Evolutionary conservation across 371 early-diverging fungal species (phyloP), one percentile per base, ranked within the genome.

Genomic region (Quaeritorhiza haematococci): DNA sequence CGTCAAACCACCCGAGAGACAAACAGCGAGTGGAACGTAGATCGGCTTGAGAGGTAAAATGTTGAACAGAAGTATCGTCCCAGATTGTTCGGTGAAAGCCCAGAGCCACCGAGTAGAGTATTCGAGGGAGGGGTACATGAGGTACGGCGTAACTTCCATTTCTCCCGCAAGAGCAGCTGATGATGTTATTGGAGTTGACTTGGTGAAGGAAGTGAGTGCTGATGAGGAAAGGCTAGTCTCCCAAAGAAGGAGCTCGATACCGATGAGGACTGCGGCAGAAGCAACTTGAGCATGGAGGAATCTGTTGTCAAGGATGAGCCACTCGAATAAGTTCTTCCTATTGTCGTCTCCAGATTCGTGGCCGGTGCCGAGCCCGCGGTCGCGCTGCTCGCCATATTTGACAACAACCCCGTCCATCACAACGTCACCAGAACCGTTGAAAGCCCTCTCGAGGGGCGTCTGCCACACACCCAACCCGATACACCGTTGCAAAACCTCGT

Each of bases 91-190:
- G 3, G 69, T 64, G 23, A 65, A 19, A 0, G 64, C 69, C 69
- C 69, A 68, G 13, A 64, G 24, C 69, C 69, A 68, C 0, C 65
- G 50, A 27, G 62, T 33, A 33, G 64, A 44, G 56, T 64, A 51
- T 32, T 64, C 69, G 10, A 68, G 51, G 21, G 13, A 32, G 7
- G 69, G 64, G 55, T 51, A 68, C 41, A 68, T 51, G 8, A 62
- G 21, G 52, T 64, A 64, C 6, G 69, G 69, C 45, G n/a, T n/a
- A n/a, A n/a, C n/a, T n/a, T 38, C 41, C 21, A 38, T 38, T 38
- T 38, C 17, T 38, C 21, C 41, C 21, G 21, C 17, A 15, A 38
- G n/a, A n/a, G n/a, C n/a, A n/a, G n/a, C n/a, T n/a, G n/a, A n/a
- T n/a, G n/a, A n/a, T n/a, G n/a, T n/a, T n/a, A n/a, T n/a, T n/a